Base-by-base conservation (phyloP, 1,139 yeast species). In the Pichia sp. region DNA sequence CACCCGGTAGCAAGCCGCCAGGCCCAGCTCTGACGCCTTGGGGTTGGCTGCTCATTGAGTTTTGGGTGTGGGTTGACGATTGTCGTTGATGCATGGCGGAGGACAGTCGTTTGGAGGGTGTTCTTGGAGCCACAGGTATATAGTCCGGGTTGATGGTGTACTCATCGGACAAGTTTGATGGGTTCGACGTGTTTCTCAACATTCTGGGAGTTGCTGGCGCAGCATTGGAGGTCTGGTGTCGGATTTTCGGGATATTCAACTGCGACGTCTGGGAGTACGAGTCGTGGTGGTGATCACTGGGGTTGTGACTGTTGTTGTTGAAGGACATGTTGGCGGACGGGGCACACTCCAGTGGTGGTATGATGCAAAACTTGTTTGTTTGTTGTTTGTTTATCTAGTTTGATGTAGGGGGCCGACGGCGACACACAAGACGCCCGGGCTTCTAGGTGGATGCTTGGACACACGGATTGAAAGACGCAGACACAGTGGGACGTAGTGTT, bases 181-280 rank as follows among this genome's bases (percentile, higher is more conserved):
- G 48, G 49, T 60, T 62, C 43, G 76, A 75, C 11, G 77, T 78
- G 61, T 80, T 81, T 58, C 90, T 75, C 62, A 86, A 72, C 93
- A 86, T 86, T 63, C 92, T 73, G n/a, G 90, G 87, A 1, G 92
- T 85, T 3, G 92, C 92, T 1, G 90, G 90, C 1, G 78, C 82
- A 6, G 75, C 76, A 42, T 71, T 67, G 11, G 65, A 56, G 8
- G 57, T 47, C 32, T 45, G 54, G 11, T 55, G 55, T 52, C 70
- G 57, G 13, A 64, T 60, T 52, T 67, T 67, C 5, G 68, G 69
- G 15, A 63, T 48, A 16, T 59, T 55, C 47, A 62, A 46, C 23
- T 50, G 54, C 5, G 50, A 55, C 31, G 45, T 31, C 11, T 34
- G 41, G 41, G 41, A 38, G 16, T 38, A n/a, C 16, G 41, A 38